Evolutionary conservation across 2,329 filamentous ascomycete genomes (phyloP).

Genomic region (Fusarium sp.): DNA sequence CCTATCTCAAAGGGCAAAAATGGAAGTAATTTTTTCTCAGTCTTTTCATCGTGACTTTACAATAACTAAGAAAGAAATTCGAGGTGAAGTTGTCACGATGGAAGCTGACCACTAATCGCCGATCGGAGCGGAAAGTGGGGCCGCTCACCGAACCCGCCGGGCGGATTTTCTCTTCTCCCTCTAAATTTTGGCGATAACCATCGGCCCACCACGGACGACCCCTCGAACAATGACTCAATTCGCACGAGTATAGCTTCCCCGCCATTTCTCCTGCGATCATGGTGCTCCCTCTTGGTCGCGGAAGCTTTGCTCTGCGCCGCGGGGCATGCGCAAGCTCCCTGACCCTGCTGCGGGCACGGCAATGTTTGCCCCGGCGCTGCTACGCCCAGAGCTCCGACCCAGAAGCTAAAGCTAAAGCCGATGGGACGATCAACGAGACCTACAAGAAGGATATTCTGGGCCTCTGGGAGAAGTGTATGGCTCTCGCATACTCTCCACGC

Average conservation of each 20-base stretch:
- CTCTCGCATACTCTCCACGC: not conserved
- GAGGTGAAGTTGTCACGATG: not conserved
- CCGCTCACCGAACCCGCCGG: not conserved
- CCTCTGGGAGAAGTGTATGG: conserved; percentile 47
- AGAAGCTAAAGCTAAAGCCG: not conserved
- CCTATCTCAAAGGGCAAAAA: not conserved
- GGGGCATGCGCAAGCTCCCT: conserved; percentile 4
- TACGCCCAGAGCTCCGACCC: conserved; percentile 37
- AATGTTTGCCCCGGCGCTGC: conserved; percentile 34
- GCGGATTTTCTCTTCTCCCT: conserved; percentile 14
- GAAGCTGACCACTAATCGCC: not conserved
- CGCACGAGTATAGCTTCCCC: conserved; percentile 2
- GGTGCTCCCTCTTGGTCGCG: conserved; percentile 41
- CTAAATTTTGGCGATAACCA: conserved; percentile 21
- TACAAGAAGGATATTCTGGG: conserved; percentile 38
- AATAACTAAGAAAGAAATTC: no score
- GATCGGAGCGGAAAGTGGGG: not conserved
- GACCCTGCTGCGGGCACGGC: conserved; percentile 15
- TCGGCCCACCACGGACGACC: conserved; percentile 32
- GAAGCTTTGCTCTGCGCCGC: conserved; percentile 33
- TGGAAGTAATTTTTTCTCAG: not conserved
- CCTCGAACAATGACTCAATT: conserved; percentile 37
- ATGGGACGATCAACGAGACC: not conserved
- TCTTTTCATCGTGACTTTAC: not conserved
- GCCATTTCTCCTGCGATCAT: conserved; percentile 23